Evolutionary conservation across 2,329 filamentous ascomycete species (phyloP), one percentile per base, ranked within the genome.

Genomic region (Aspergillus fumigatiaffinis): DNA sequence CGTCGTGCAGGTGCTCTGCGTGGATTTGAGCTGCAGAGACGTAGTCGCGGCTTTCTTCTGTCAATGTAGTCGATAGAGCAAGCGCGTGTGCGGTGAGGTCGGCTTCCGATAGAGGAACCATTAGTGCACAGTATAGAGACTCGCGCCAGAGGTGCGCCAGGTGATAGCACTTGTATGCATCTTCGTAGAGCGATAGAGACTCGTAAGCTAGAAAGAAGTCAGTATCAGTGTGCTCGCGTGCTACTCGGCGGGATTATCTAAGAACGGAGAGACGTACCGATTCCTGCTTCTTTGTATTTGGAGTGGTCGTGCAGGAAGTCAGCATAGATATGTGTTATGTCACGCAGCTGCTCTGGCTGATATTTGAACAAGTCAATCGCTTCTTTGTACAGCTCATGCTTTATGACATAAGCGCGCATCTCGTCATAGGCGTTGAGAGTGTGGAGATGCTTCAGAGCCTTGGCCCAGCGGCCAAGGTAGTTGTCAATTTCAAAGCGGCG

Each of bases 121-220:
- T 84, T 55, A 86, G 84, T 4, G 92, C 92, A 50, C 86, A 86
- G 65, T 89, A 91, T 51, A 99, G 85, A 25, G 91, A 91, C 73
- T 99, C 93, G 53, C 90, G 91, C 94, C 94, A 99, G 75, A 90
- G 83, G 42, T 91, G 90, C 1, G 91, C 91, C 1, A 89, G 85
- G 59, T 90, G 87, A 76, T 97, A 99, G 70, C 90, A 90, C 67
- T 87, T 84, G 59, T 89, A 92, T 9, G 94, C 93, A 42, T 88
- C 83, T 21, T 78, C 71, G 68, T 90, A 91, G 70, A 92, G 85
- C 12, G 80, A 77, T 9, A 99, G 86, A 21, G 88, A 96, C 71
- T 97, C 94, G 73, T 95, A 96, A 3, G 92, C 89, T 64, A 53
- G 28, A 29, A 12, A 3, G 23, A 23, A 26, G 17, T 61, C 51